These are phyloP conservation scores for Cystofilobasidium ferigula DNA, from an alignment of 768 basidiomycete genomes.

Conservation along the genomic window DNA sequence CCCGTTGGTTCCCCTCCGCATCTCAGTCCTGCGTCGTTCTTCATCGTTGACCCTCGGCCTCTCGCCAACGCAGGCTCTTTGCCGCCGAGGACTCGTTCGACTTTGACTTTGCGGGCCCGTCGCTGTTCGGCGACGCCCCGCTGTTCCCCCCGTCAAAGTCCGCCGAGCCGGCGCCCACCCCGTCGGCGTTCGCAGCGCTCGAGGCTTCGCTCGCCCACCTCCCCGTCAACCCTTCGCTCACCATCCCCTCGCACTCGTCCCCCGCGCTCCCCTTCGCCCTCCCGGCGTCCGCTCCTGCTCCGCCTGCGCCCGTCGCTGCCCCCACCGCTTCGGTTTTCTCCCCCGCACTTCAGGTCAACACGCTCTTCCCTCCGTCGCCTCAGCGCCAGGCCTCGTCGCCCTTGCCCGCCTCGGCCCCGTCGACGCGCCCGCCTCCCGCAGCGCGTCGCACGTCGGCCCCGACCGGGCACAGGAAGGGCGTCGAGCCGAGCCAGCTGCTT, in stretches of 20 bases:
- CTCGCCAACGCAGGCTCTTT: neutral
- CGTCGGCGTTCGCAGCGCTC: constrained; percentile 8
- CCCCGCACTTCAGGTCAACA: neutral
- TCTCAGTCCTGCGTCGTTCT: neutral
- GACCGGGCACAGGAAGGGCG: constrained; percentile 22
- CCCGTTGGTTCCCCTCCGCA: constrained; percentile 1
- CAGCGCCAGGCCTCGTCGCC: constrained; percentile 6
- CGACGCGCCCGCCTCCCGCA: neutral
- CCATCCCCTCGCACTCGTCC: neutral
- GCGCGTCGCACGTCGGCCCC: constrained; percentile 16
- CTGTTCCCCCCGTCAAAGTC: constrained; percentile 18
- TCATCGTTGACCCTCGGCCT: neutral
- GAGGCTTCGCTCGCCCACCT: constrained; percentile 4
- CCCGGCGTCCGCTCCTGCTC: neutral
- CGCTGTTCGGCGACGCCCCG: constrained; percentile 15
- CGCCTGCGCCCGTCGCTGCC: neutral
- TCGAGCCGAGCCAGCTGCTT: constrained; percentile 42
- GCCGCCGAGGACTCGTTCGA: constrained; percentile 20
- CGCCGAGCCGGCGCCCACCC: neutral
- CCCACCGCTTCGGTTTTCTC: constrained; percentile 6
- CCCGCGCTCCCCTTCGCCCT: neutral
- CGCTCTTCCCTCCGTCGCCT: constrained; percentile 11
- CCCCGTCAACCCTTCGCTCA: constrained; percentile 6
- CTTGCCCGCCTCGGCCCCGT: neutral
- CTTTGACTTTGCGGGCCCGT: constrained; percentile 15